Conservation (phyloP, 345 rosid species). For the Atalantia buxifolia region DNA sequence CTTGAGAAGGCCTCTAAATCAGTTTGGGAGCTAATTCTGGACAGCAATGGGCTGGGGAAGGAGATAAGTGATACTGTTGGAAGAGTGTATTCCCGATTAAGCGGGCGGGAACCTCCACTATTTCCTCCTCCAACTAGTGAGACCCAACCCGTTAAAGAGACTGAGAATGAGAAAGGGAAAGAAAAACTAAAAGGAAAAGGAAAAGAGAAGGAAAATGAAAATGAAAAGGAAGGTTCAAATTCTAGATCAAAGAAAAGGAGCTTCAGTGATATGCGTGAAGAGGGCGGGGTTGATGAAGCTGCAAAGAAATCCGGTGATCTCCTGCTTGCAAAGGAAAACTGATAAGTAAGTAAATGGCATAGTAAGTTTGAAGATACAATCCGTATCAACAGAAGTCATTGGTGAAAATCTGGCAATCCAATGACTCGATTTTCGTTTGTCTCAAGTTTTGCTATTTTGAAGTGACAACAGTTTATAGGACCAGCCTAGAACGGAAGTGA, state of each 20-base stretch:
- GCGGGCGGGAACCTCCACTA: conserved; percentile 75
- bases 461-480: conserved; percentile 5
- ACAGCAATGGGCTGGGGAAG: conserved; percentile 71
- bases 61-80: conserved; percentile 60
- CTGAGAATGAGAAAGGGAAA: conserved; percentile 29
- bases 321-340: conserved; percentile 14
- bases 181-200: conserved; percentile 29
- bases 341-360: conserved; percentile 10
- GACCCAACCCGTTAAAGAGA: conserved; percentile 31
- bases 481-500: neutral
- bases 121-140: conserved; percentile 43
- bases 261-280: conserved; percentile 40
- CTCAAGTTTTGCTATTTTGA: neutral
- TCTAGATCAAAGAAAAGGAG: conserved; percentile 62
- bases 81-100: conserved; percentile 67
- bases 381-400: neutral
- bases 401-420: neutral
- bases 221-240: conserved; percentile 34
- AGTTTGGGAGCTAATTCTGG: conserved; percentile 96
- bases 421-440: neutral
- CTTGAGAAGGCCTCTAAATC: conserved; percentile 94
- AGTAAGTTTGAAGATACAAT: conserved; percentile 6
- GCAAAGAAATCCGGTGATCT: conserved; percentile 26
- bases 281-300: conserved; percentile 36
- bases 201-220: conserved; percentile 19